Evolutionary conservation across 805 yeast genomes (phyloP).

Genomic region (Lachancea fermentati): DNA sequence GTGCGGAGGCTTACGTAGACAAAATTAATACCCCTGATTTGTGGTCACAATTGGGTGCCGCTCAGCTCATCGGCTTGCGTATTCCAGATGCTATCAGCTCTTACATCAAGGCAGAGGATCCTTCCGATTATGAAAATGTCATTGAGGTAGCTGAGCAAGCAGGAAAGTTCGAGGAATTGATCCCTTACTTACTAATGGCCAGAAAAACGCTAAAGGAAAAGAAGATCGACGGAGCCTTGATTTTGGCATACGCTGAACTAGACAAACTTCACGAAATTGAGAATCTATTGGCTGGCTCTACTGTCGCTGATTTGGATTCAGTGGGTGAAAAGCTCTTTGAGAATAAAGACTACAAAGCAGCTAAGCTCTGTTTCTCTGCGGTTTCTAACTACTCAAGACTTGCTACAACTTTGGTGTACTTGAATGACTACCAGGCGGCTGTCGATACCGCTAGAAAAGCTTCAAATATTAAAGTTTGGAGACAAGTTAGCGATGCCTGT

Average conservation of each 20-base stretch:
- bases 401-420: conserved; percentile 92
- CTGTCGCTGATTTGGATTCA: conserved; percentile 85
- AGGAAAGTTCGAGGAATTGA: conserved; percentile 90
- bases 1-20: conserved; percentile 91
- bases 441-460: conserved; percentile 99
- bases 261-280: conserved; percentile 76
- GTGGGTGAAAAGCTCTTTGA: conserved; percentile 90
- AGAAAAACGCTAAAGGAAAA: conserved; percentile 89
- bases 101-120: conserved; percentile 86
- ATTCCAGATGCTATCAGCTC: conserved; percentile 88
- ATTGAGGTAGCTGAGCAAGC: conserved; percentile 94
- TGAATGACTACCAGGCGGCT: conserved; percentile 91
- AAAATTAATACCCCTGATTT: conserved; percentile 77
- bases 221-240: conserved; percentile 84
- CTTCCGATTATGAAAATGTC: conserved; percentile 82
- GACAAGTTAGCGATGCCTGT: conserved; percentile 95
- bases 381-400: conserved; percentile 92
- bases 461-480: conserved; percentile 90
- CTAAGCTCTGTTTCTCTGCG: conserved; percentile 77
- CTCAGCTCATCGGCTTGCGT: conserved; percentile 90
- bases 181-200: conserved; percentile 85
- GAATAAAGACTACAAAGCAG: conserved; percentile 81
- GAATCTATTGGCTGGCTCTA: conserved; percentile 74
- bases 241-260: conserved; percentile 78
- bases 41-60: conserved; percentile 94